A percentile compares a stretch with the other conserved stretches of the same genome.
phyloP scores from a whole-genome alignment of 2,329 filamentous ascomycete species.

The Talaromyces sp. region DNA sequence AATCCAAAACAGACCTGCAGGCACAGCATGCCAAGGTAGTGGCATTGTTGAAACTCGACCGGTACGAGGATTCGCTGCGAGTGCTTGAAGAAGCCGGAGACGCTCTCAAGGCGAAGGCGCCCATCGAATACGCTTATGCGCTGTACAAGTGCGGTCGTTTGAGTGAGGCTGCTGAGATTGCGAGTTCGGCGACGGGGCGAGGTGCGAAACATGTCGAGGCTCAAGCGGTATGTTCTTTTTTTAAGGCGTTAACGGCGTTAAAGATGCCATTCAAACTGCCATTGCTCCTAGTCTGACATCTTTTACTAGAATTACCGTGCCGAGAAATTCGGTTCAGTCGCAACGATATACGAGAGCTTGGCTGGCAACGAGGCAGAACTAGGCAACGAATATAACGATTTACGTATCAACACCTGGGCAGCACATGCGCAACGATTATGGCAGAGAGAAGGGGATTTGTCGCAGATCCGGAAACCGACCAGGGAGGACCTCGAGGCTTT shows the following conservation, averaged over 20 bases:
- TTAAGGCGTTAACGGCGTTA: too few species aligned
- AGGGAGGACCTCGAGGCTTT: constrained; percentile 58
- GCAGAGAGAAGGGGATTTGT: constrained; percentile 47
- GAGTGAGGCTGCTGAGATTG: constrained; percentile 49
- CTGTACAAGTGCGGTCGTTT: constrained; percentile 56
- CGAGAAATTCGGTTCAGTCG: constrained; percentile 53
- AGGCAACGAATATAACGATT: constrained; percentile 51
- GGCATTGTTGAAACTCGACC: constrained; percentile 57
- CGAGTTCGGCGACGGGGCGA: constrained; percentile 36
- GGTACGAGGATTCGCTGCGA: constrained; percentile 55
- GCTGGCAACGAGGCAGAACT: constrained; percentile 33
- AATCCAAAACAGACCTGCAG: constrained; percentile 50
- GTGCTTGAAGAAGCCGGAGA: constrained; percentile 51
- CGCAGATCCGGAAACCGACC: constrained; percentile 47
- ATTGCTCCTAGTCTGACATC: background rate
- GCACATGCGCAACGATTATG: constrained; percentile 58
- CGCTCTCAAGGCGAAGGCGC: constrained; percentile 47
- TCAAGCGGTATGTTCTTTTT: constrained; percentile 46
- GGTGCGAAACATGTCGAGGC: constrained; percentile 56
- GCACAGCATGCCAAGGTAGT: constrained; percentile 56
- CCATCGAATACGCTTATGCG: constrained; percentile 58
- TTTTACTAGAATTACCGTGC: constrained; percentile 45
- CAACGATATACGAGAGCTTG: constrained; percentile 49
- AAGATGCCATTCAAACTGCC: background rate
- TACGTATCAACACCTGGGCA: constrained; percentile 57